Evolutionary conservation across 441 rosid species (phyloP).

Genomic region (Erodium chrysanthum): DNA sequence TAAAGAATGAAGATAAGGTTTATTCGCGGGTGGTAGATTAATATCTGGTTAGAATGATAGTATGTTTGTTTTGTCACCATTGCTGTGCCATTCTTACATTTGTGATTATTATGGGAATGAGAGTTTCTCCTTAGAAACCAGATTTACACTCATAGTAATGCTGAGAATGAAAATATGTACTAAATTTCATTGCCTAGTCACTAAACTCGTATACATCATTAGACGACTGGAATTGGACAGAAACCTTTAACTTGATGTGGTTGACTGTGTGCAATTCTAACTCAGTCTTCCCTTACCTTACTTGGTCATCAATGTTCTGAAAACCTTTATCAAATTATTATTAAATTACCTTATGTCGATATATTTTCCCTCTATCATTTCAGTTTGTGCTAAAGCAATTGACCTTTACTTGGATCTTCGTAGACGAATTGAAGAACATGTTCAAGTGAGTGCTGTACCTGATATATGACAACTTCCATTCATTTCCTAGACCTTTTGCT

Average conservation of each 20-base stretch:
- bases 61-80: background rate
- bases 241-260: background rate
- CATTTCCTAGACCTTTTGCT: background rate
- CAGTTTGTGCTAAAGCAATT: slow-evolving; percentile 68
- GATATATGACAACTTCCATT: slow-evolving; percentile 10
- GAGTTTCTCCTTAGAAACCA: background rate
- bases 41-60: background rate
- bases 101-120: no score
- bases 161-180: background rate
- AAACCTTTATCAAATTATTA: background rate
- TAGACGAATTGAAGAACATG: slow-evolving; percentile 61
- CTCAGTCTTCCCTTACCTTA: slow-evolving; percentile 3
- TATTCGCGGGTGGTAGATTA: background rate
- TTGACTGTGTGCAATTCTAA: background rate
- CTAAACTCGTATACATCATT: no score
- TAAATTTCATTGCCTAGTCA: no score
- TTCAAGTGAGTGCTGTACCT: slow-evolving; percentile 38
- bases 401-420: slow-evolving; percentile 78
- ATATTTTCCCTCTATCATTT: slow-evolving; percentile 13
- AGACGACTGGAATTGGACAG: background rate
- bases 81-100: background rate
- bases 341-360: slow-evolving; percentile 8
- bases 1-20: background rate
- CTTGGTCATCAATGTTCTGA: background rate
- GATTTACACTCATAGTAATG: background rate